Evolutionary conservation across 306 rosid genomes (phyloP), one percentile per base, ranked within the genome.

Genomic region (Glycine tomentella): DNA sequence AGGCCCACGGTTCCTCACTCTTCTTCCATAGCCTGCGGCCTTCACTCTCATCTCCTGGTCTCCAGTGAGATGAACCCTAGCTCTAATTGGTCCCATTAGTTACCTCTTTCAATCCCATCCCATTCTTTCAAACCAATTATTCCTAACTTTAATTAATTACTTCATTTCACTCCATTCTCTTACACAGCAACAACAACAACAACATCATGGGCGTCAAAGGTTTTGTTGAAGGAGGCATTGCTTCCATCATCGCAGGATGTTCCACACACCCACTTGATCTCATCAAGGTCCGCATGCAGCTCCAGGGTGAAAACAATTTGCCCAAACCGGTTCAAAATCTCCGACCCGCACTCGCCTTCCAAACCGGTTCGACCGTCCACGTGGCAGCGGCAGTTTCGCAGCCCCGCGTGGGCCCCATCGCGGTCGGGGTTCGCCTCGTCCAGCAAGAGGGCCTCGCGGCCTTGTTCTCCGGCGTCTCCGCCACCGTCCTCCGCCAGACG

Each of bases 261-360:
- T 76, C 91, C n/a, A 91, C 94, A 3, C 97, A 91, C 71, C 97
- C 94, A 1, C 80, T 91, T 2, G 97, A 92, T 70, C 88, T 92
- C 3, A 74, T 92, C 72, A 92, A 92, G 87, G 97, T 92, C 81
- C 97, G 97, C 8, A 92, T 92, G 97, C 97, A 92, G 68, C 97
- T 92, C 74, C 97, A 92, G 78, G 97, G 97, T 0, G 97, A 92
- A 69, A 6, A 64, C 70, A 81, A 17, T 9, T 85, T 80, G 5
- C 80, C 87, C 0, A 86, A 46, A 45, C 82, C 90, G 2, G 63
- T 80, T n/a, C 89, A 81, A 0, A 15, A 13, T 2, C 80, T 92
- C 17, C 88, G 97, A 8, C 94, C 92, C 0, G 92, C 88, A 0
- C 85, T 91, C 15, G 87, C 92, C 2, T 85, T 87, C 78, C 90